Evolutionary conservation across 805 yeast genomes (phyloP), one percentile per base, ranked within the genome.

Genomic region (Maudiozyma saulgeensis): DNA sequence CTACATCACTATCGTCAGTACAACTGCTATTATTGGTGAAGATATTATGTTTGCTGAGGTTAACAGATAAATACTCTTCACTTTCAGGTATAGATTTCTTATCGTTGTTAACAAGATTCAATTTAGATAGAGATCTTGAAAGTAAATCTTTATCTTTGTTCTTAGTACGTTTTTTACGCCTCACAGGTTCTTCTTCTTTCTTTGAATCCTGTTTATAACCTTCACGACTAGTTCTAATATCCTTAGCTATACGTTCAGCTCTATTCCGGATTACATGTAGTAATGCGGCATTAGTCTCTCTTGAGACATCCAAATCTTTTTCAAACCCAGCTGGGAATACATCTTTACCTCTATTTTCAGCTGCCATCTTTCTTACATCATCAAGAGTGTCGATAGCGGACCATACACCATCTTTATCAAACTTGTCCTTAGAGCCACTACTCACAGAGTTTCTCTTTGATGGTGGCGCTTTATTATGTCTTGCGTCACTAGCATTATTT

Each of bases 341-440:
- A 18, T 55, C 57, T 31, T 50, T 58, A 71, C 77, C n/a, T 75
- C 72, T 41, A 73, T 74, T 45, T 64, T 74, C 54, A 58, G 59
- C 58, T 1, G 87, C 79, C 71, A 83, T 73, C 46, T 71, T 72
- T 49, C 77, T 76, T 7, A 88, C 93, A 54, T 87, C 95, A 54
- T 87, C 90, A 53, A 91, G 72, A 0, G 86, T 83, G 58, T 86
- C 96, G 45, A 89, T 81, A 56, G 87, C 95, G 6, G 91, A 82
- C 95, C 96, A 90, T 43, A 87, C 71, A 58, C 77, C 75, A 65
- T 87, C 96, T 67, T 82, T 89, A 52, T 78, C 70, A 6, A 34
- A 21, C 7, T 16, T n/a, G 8, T 23, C 38, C 23, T 38, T 39
- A 6, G 19, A 13, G 4, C 16, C 18, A 15, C 34, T 23, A 6